These are phyloP conservation scores for Dothistroma pini DNA, from an alignment of 2,329 filamentous ascomycete species.

Conservation along the genomic window DNA sequence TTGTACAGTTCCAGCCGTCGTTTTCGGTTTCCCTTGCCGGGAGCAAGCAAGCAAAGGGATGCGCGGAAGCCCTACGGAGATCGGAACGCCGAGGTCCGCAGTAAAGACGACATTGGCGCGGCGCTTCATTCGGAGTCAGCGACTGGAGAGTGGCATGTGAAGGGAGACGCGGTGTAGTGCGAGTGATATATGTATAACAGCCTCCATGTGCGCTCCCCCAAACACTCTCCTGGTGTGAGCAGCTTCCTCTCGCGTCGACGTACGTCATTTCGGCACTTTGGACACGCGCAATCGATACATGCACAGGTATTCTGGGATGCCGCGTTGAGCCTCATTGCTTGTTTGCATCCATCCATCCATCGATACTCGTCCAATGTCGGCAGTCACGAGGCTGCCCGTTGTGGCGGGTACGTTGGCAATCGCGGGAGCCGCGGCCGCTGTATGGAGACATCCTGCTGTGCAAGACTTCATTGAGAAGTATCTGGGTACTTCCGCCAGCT, in stretches of 20 bases:
- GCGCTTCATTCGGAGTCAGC: not conserved
- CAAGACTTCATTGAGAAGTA: slow-evolving; percentile 26
- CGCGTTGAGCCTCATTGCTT: not conserved
- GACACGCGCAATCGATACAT: too few relatives aligned
- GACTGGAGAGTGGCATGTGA: not conserved
- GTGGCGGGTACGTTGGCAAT: slow-evolving; percentile 5
- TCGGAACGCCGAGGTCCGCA: not conserved
- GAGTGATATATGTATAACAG: not conserved
- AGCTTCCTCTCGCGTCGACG: not conserved
- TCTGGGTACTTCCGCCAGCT: slow-evolving; percentile 22
- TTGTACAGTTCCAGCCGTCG: not conserved
- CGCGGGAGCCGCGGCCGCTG: slow-evolving; percentile 4
- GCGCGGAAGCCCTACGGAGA: not conserved
- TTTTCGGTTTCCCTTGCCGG: not conserved
- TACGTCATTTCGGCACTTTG: not conserved
- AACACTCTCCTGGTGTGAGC: not conserved
- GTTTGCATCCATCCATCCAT: not conserved
- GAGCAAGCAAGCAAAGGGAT: too few relatives aligned
- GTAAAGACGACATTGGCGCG: not conserved
- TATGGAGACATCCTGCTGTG: slow-evolving; percentile 24
- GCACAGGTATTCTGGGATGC: not conserved
- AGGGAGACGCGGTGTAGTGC: not conserved
- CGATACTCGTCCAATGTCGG: slow-evolving; percentile 3
- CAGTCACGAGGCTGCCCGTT: slow-evolving; percentile 7
- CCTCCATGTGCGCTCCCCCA: not conserved